Evolutionary conservation across 1,139 yeast genomes (phyloP), one percentile per base, ranked within the genome.

Genomic region (Taiozyma onychis): DNA sequence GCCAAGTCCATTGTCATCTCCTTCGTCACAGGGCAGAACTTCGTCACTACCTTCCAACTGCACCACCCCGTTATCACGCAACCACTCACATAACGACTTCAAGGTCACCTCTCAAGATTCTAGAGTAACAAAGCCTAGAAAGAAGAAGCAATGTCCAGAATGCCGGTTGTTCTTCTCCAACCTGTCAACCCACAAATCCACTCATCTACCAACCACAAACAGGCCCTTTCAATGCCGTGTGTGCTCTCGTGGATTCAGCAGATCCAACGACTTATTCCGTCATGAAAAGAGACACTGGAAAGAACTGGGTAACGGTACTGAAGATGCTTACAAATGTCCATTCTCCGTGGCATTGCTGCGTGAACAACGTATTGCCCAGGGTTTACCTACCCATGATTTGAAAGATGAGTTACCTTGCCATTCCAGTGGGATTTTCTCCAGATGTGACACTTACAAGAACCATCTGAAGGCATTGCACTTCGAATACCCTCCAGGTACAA

Each of bases 391-490:
- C 9, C 14, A 35, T 28, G 39, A 41, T 5, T 24, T 39, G 13
- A 42, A 35, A 22, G 50, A 52, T 10, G 51, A 50, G 8, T 32
- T 51, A 3, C 59, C 64, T 11, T 88, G 96, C 64, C 97, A 90
- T 65, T 79, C 80, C 53, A 81, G 88, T 5, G 97, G 97, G 7
- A 83, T 86, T 41, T 90, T 90, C 61, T 81, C 90, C 21, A 76
- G 97, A 45, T 87, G 96, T 65, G 97, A 90, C 66, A 90, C 97
- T 7, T 90, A 81, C 70, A 90, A 90, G 64, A 90, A 89, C 67
- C 97, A 90, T 68, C 73, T 90, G 55, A 88, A 87, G 66, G 95
- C 97, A 4, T 77, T 90, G 56, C 97, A 90, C 66, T 90, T 90
- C 66, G 87, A 81, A 61, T 90, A 90, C 67, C 97, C 97, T 3